A percentile compares a stretch with the other conserved stretches of the same genome.
These are phyloP conservation scores for Chaetomium tenue DNA, from an alignment of 495 filamentous ascomycete species.

Conservation along the genomic window DNA sequence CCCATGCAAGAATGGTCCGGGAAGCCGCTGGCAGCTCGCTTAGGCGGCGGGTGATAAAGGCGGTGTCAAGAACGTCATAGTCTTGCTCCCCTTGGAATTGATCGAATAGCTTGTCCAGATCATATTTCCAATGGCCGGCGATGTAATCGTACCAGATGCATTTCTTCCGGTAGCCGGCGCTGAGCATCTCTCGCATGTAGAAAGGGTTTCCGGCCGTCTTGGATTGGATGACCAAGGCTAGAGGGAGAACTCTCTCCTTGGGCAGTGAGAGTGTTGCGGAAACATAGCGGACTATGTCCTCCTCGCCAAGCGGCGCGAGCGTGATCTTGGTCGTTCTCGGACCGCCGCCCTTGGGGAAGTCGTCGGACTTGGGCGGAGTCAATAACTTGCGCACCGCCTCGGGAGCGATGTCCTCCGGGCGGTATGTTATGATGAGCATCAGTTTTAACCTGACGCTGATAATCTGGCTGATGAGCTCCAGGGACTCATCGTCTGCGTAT, in stretches of 20 bases:
- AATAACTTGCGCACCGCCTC: slow-evolving; percentile 49
- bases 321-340: slow-evolving; percentile 62
- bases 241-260: slow-evolving; percentile 57
- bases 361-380: slow-evolving; percentile 48
- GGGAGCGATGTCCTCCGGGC: slow-evolving; percentile 52
- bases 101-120: slow-evolving; percentile 76
- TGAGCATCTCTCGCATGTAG: slow-evolving; percentile 87
- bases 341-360: slow-evolving; percentile 42
- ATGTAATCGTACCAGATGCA: slow-evolving; percentile 89
- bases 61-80: slow-evolving; percentile 73
- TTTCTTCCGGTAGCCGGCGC: slow-evolving; percentile 76
- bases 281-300: slow-evolving; percentile 74
- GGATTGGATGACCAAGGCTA: slow-evolving; percentile 74
- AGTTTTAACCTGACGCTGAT: slow-evolving; percentile 70
- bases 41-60: slow-evolving; percentile 73
- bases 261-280: slow-evolving; percentile 66
- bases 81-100: slow-evolving; percentile 75
- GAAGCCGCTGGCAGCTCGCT: slow-evolving; percentile 70
- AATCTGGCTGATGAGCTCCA: slow-evolving; percentile 74
- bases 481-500: slow-evolving; percentile 79
- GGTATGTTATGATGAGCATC: slow-evolving; percentile 68
- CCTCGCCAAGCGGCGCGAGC: slow-evolving; percentile 66
- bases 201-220: slow-evolving; percentile 83
- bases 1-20: slow-evolving; percentile 82
- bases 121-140: slow-evolving; percentile 74